Percentiles rank a stretch among this genome's conserved stretches.
Conservation (phyloP, 495 filamentous ascomycete genomes). For the Penicillium macrosclerotiorum region DNA sequence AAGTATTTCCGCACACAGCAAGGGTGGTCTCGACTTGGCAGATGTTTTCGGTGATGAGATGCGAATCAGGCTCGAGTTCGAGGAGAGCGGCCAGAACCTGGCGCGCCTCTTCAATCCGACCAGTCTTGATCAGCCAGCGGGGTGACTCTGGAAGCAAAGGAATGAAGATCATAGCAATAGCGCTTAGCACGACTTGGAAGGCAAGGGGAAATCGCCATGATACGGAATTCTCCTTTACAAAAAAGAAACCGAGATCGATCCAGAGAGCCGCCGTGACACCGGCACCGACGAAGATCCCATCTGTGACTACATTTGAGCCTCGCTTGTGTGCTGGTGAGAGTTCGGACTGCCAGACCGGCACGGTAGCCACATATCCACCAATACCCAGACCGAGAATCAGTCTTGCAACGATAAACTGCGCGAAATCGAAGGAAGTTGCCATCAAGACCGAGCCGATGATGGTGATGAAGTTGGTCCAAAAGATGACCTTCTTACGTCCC, state of each 20-base stretch:
- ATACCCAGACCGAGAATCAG: conserved; percentile 59
- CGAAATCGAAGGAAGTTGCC: conserved; percentile 37
- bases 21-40: conserved; percentile 39
- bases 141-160: conserved; percentile 61
- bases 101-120: conserved; percentile 50
- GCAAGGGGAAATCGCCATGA: conserved; percentile 51
- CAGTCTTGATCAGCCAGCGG: conserved; percentile 56
- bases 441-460: conserved; percentile 41
- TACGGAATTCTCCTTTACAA: conserved; percentile 36
- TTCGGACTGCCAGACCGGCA: conserved; percentile 53
- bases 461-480: conserved; percentile 23
- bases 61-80: conserved; percentile 23
- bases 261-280: conserved; percentile 46
- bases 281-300: conserved; percentile 51
- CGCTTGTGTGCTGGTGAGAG: conserved; percentile 37
- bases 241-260: conserved; percentile 46
- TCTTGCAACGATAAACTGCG: conserved; percentile 44
- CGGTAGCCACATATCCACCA: conserved; percentile 42
- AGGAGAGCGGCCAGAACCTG: conserved; percentile 46
- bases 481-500: conserved; percentile 30
- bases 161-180: conserved; percentile 54
- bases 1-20: conserved; percentile 28
- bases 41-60: conserved; percentile 31
- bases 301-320: conserved; percentile 37
- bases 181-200: conserved; percentile 57